Percentiles rank a stretch among this genome's conserved stretches.
Conservation (phyloP, 805 yeast genomes). For the Yamadazyma laniorum region DNA sequence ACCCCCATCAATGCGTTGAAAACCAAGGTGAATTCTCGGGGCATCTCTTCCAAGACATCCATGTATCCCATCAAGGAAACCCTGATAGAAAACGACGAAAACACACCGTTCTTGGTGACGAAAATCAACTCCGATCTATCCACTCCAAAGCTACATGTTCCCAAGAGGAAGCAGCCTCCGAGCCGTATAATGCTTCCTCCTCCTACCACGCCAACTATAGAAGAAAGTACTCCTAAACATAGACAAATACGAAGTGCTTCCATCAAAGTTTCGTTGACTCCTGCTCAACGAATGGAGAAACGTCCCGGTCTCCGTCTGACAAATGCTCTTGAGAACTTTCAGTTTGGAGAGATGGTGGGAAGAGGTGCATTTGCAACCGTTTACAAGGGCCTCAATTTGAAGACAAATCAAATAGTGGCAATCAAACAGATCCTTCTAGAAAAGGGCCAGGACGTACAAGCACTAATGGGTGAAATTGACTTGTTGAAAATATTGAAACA, state of each 20-base stretch:
- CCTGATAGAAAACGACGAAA: conserved; percentile 12
- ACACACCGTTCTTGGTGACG: conserved; percentile 4
- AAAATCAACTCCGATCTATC: conserved; percentile 1
- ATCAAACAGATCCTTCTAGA: conserved; percentile 72
- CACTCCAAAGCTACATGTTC: neutral
- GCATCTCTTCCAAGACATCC: conserved; percentile 1
- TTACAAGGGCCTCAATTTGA: conserved; percentile 66
- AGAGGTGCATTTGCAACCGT: conserved; percentile 92
- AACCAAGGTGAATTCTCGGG: neutral
- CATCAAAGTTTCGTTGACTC: conserved; percentile 45
- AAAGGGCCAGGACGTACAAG: conserved; percentile 42
- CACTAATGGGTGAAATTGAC: conserved; percentile 65
- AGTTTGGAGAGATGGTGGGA: conserved; percentile 66
- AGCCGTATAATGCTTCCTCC: conserved; percentile 1
- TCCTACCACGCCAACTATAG: neutral
- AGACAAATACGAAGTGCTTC: conserved; percentile 23
- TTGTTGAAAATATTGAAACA: conserved; percentile 63
- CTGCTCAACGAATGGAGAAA: conserved; percentile 52
- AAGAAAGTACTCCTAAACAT: conserved; percentile 19
- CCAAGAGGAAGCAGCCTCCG: neutral
- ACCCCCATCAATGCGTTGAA: neutral
- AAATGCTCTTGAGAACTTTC: conserved; percentile 48
- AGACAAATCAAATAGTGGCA: conserved; percentile 70
- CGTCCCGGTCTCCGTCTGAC: conserved; percentile 35
- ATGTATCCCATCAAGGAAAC: conserved; percentile 14